Evolutionary conservation across 2,329 filamentous ascomycete species (phyloP).

Genomic region (Botrytis medusae): DNA sequence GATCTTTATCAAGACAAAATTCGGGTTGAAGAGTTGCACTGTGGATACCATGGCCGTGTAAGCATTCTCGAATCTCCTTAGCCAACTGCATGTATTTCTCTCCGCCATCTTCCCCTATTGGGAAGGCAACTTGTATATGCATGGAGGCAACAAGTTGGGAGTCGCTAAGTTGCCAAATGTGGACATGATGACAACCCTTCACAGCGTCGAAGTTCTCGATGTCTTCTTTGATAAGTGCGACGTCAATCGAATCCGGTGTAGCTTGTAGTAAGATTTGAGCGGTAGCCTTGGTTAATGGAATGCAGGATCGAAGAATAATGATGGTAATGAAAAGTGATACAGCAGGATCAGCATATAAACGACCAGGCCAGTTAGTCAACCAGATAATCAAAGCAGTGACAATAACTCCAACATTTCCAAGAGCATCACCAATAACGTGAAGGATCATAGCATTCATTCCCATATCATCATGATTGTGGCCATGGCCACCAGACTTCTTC

Average conservation of each 20-base stretch:
- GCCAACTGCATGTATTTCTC: slow-evolving; percentile 89
- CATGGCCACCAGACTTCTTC: slow-evolving; percentile 60
- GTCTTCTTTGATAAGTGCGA: slow-evolving; percentile 89
- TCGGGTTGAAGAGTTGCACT: slow-evolving; percentile 97
- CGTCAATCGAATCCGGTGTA: slow-evolving; percentile 81
- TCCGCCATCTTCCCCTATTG: slow-evolving; percentile 77
- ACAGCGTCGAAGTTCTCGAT: slow-evolving; percentile 84
- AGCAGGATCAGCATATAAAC: slow-evolving; percentile 84
- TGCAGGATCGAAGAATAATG: slow-evolving; percentile 70
- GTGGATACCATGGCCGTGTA: slow-evolving; percentile 95
- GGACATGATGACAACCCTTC: slow-evolving; percentile 88
- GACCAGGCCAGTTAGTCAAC: slow-evolving; percentile 78
- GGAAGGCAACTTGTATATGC: slow-evolving; percentile 89
- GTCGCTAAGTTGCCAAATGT: slow-evolving; percentile 97
- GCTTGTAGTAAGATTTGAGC: slow-evolving; percentile 91
- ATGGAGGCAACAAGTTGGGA: slow-evolving; percentile 91
- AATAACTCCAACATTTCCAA: slow-evolving; percentile 86
- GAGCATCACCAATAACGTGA: slow-evolving; percentile 76
- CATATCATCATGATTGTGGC: slow-evolving; percentile 82
- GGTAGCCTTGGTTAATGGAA: slow-evolving; percentile 76
- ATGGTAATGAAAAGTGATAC: slow-evolving; percentile 94
- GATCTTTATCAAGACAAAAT: slow-evolving; percentile 58
- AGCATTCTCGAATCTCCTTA: slow-evolving; percentile 76
- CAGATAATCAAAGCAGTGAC: slow-evolving; percentile 84
- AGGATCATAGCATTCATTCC: slow-evolving; percentile 89